Base-by-base conservation (phyloP, 2,329 filamentous ascomycete species). In the Periconia macrospinosa region DNA sequence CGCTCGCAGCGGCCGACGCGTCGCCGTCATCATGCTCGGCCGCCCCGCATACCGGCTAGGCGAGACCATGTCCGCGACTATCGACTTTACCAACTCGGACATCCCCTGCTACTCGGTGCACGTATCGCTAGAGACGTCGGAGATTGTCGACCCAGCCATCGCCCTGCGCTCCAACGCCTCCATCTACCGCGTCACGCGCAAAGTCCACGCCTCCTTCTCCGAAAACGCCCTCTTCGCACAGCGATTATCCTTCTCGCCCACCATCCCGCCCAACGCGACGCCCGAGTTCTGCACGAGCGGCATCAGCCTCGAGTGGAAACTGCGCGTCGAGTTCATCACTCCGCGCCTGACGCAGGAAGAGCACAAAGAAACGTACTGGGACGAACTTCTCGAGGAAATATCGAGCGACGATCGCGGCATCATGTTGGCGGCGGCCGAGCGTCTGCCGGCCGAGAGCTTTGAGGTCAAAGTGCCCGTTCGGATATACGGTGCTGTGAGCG, bases 271-370 rank as follows among this genome's bases (percentile, higher is more conserved):
- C 17, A 82, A 82, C 14, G 92, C 91, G 0, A 96, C 92, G 1
- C 94, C 94, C 0, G 92, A 94, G 59, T 96, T 99, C 62, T 83
- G 95, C 45, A 99, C 94, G 0, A 96, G 86, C 56, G 92, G 92
- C 1, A 85, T 99, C 3, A 89, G 85, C 59, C 78, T 97, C 23
- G 89, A 91, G 61, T 99, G 94, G 94, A 90, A 89, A 71, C 79
- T 99, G 33, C 81, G 91, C 1, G 86, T 99, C 53, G 92, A 97
- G 75, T 99, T 99, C 74, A 92, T 96, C 23, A 93, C 93, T 6
- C 87, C 90, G 6, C 84, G 82, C 17, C 70, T 82, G 61, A 68
- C 49, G 60, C 65, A 68, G 30, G 70, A 68, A 35, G 67, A 72
- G 30, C 67, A 67, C 2, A 61, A 70, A 37, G 70, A 71, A 45